These are phyloP conservation scores for Ilyonectria mors-panacis DNA, from an alignment of 2,329 filamentous ascomycete genomes.

Conservation along the genomic window DNA sequence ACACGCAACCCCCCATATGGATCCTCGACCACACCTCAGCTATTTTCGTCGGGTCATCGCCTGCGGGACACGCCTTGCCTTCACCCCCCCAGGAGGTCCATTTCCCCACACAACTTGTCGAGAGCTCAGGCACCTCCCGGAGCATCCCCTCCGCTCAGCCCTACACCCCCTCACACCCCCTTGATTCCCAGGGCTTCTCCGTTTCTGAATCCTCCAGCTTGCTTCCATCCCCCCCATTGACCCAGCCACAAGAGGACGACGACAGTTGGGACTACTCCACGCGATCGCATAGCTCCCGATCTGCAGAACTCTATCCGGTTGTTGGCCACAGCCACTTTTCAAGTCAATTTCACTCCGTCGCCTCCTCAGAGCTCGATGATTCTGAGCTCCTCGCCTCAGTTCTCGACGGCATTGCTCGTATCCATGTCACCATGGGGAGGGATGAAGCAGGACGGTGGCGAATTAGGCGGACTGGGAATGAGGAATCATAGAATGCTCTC, in stretches of 20 bases:
- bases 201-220: slow-evolving; percentile 26
- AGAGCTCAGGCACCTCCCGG: slow-evolving; percentile 6
- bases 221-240: slow-evolving; percentile 43
- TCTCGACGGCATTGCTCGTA: slow-evolving; percentile 54
- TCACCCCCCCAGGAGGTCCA: slow-evolving; percentile 12
- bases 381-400: slow-evolving; percentile 53
- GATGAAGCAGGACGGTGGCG: slow-evolving; percentile 60
- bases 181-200: slow-evolving; percentile 38
- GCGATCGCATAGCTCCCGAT: slow-evolving; percentile 22
- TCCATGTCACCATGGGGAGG: slow-evolving; percentile 54
- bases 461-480: slow-evolving; percentile 47
- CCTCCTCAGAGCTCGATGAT: slow-evolving; percentile 39
- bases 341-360: not conserved
- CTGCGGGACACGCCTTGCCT: not conserved
- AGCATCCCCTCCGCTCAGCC: slow-evolving; percentile 47
- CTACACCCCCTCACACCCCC: slow-evolving; percentile 25
- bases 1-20: slow-evolving; percentile 21
- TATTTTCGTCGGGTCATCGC: slow-evolving; percentile 8
- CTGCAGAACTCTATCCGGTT: not conserved
- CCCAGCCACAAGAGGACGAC: slow-evolving; percentile 33
- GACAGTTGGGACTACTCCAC: slow-evolving; percentile 28
- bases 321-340: not conserved
- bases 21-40: slow-evolving; percentile 11
- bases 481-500: slow-evolving; percentile 38
- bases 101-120: not conserved